Evolutionary conservation across 176 grass and related monocot genomes (phyloP).

Genomic region (Luzula sylvatica): DNA sequence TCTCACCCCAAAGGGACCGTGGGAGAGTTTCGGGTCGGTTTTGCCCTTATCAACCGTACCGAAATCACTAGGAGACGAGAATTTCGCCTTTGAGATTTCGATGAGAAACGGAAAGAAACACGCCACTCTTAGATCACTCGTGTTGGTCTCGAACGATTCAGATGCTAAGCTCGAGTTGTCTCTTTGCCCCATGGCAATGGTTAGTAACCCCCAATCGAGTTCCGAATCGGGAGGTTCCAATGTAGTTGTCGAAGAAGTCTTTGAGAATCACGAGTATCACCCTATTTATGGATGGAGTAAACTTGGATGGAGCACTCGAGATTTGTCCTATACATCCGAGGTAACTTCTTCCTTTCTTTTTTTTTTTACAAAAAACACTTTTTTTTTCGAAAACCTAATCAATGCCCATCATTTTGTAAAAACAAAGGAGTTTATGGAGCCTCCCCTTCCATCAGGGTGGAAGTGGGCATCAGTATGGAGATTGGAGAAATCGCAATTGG

Average conservation of each 20-base stretch:
- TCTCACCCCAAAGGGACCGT: conserved; percentile 74
- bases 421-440: conserved; percentile 81
- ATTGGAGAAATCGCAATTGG: conserved; percentile 71
- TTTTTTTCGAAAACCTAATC: conserved; percentile 29
- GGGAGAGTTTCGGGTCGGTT: conserved; percentile 74
- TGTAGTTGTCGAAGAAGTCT: conserved; percentile 58
- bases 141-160: conserved; percentile 62
- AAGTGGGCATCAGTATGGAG: conserved; percentile 83
- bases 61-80: conserved; percentile 58
- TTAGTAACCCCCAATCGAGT: conserved; percentile 19
- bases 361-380: not conserved
- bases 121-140: conserved; percentile 79
- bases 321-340: conserved; percentile 76
- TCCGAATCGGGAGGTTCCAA: conserved; percentile 30
- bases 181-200: conserved; percentile 45
- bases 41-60: conserved; percentile 69
- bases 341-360: not conserved
- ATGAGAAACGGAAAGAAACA: conserved; percentile 77
- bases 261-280: conserved; percentile 87
- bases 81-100: conserved; percentile 78
- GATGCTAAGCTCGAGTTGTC: conserved; percentile 84
- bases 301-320: conserved; percentile 76
- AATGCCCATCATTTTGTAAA: not conserved
- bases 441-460: conserved; percentile 75
- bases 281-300: conserved; percentile 75